phyloP scores from a whole-genome alignment of 1,139 yeast species.

The Pneumocystis carinii region DNA sequence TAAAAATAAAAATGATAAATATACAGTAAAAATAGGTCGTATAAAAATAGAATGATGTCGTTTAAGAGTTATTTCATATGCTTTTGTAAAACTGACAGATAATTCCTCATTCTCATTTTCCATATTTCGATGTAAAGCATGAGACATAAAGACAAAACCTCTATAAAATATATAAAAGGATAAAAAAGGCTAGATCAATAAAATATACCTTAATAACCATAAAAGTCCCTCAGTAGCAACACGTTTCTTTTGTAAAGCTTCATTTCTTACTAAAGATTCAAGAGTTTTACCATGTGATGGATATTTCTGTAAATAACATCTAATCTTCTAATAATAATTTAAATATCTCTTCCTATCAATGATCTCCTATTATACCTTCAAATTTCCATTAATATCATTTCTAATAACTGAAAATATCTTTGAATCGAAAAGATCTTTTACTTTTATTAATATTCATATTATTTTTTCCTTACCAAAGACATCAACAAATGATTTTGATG shows the following conservation, averaged over 20 bases:
- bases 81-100: conserved; percentile 63
- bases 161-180: conserved; percentile 22
- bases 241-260: conserved; percentile 47
- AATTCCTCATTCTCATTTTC: conserved; percentile 48
- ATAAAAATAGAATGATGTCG: conserved; percentile 70
- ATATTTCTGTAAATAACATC: conserved; percentile 47
- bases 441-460: not conserved
- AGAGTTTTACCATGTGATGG: conserved; percentile 53
- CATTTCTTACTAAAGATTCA: conserved; percentile 58
- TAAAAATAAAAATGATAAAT: not conserved
- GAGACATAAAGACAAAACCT: conserved; percentile 79
- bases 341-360: not conserved
- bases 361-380: conserved; percentile 25
- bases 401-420: conserved; percentile 76
- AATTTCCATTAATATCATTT: conserved; percentile 78
- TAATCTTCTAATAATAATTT: conserved; percentile 33
- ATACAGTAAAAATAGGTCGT: conserved; percentile 60
- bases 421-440: conserved; percentile 53
- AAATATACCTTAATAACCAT: conserved; percentile 45
- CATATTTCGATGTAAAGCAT: conserved; percentile 69
- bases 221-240: conserved; percentile 85
- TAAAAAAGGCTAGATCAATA: not conserved
- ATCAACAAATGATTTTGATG: conserved; percentile 69
- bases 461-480: conserved; percentile 39
- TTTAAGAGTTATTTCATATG: conserved; percentile 64